Base-by-base conservation (phyloP, 2,329 filamentous ascomycete genomes). In the Exserohilum turcica region DNA sequence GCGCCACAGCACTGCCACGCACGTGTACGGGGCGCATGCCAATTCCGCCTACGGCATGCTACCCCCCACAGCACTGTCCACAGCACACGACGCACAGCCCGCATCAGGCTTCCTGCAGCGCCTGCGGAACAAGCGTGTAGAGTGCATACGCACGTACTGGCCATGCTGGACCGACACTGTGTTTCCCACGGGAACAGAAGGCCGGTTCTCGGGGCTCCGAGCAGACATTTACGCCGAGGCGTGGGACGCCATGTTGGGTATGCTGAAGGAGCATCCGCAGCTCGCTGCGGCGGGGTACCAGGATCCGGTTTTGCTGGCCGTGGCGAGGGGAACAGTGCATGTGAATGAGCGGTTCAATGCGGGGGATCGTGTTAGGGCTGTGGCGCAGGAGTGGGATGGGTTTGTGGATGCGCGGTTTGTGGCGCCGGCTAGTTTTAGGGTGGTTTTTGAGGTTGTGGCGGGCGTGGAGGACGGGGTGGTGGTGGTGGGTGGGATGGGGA, bases 331-430 rank as follows among this genome's bases (percentile, higher is more conserved):
- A 24, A 24, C 21, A 4, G 21, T 24, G 21, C 21, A 24, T 24
- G 21, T 24, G 21, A 24, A 24, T 24, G 21, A 24, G 7, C 4
- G 21, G 21, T 24, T 24, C 4, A 32, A 15, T 9, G 38, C 40
- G 5, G n/a, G 27, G 10, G 29, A 33, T 8, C 40, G 60, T 43
- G 57, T 57, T 13, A 42, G 45, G 43, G 32, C 9, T 21, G 57
- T 59, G 13, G 57, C 45, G 16, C 35, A 52, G 43, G 53, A 62
- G 37, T 65, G 64, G 58, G 57, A 65, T 48, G n/a, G 10, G 29
- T 48, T 24, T 33, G 52, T 61, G 9, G 60, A 65, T 43, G 36
- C 49, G 35, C 16, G 55, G 28, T 61, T 47, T 40, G 37, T 62
- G n/a, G 49, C 49, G 18, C 3, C 15, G 19, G 52, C 35, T 1